Evolutionary conservation across 805 yeast species (phyloP), one percentile per base, ranked within the genome.

Genomic region (Candida odintsovae): DNA sequence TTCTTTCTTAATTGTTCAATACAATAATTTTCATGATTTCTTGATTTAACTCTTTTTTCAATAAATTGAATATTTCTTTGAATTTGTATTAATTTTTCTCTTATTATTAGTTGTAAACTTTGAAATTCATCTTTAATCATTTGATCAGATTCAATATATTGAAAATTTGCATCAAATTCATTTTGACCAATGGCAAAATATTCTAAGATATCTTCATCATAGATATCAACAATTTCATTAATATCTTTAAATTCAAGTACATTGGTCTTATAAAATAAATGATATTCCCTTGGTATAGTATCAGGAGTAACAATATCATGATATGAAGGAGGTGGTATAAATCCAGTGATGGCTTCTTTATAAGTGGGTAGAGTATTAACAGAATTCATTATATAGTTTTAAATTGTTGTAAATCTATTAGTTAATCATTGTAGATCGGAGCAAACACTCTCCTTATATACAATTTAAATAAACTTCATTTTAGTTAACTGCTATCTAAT

Each of bases 321-420:
- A 47, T 56, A 58, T 18, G 54, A 49, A 21, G 62, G 62, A 8
- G 63, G 63, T 5, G 56, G 55, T 2, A 44, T 36, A 7, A 50
- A 44, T 13, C 42, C 45, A 4, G 21, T 35, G n/a, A 48, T 36
- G 4, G 61, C 38, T 23, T 57, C 55, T 8, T 41, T 45, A 42
- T 58, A 58, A 3, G 55, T 23, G 2, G 63, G 63, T 1, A 54
- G 51, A 6, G 40, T 9, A 10, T 31, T 21, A 28, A 21, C 15
- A 13, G 31, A 8, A n/a, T 28, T 28, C 31, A 28, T 28, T 8
- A n/a, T 13, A 13, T n/a, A n/a, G n/a, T n/a, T n/a, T n/a, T n/a
- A n/a, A n/a, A n/a, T n/a, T n/a, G n/a, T n/a, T n/a, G n/a, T n/a
- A n/a, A n/a, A n/a, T n/a, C n/a, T n/a, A n/a, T n/a, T n/a, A n/a